Evolutionary conservation across 805 yeast species (phyloP).

Genomic region (Clavispora asparagi): DNA sequence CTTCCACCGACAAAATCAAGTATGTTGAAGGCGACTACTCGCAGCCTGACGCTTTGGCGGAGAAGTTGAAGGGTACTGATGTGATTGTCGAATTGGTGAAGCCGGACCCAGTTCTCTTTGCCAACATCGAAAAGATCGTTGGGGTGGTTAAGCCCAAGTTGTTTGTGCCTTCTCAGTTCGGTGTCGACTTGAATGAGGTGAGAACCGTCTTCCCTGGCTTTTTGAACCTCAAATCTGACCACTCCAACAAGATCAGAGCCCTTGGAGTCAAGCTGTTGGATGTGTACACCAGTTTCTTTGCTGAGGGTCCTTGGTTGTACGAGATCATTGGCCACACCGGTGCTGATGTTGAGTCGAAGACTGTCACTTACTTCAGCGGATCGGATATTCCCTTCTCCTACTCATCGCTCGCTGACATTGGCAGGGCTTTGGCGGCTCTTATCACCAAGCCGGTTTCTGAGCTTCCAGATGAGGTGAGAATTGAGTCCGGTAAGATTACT

Average conservation of each 20-base stretch:
- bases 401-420: slow-evolving; percentile 34
- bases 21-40: slow-evolving; percentile 32
- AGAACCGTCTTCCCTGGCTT: slow-evolving; percentile 30
- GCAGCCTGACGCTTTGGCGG: slow-evolving; percentile 18
- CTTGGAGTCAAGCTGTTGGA: slow-evolving; percentile 46
- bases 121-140: slow-evolving; percentile 34
- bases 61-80: slow-evolving; percentile 43
- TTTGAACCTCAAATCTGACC: slow-evolving; percentile 26
- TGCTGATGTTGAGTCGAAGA: slow-evolving; percentile 23
- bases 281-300: slow-evolving; percentile 36
- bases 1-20: slow-evolving; percentile 31
- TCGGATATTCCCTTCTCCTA: slow-evolving; percentile 20
- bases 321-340: slow-evolving; percentile 34
- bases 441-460: slow-evolving; percentile 26
- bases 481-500: slow-evolving; percentile 37
- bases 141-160: slow-evolving; percentile 41
- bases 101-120: slow-evolving; percentile 24
- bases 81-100: slow-evolving; percentile 45
- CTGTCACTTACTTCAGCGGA: slow-evolving; percentile 39
- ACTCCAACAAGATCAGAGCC: slow-evolving; percentile 34
- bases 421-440: slow-evolving; percentile 31
- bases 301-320: slow-evolving; percentile 28
- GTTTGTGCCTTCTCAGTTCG: slow-evolving; percentile 60
- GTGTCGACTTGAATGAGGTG: slow-evolving; percentile 36
- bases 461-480: slow-evolving; percentile 41